A percentile compares a stretch with the other conserved stretches of the same genome.
Evolutionary conservation across 2,329 filamentous ascomycete genomes (phyloP).

Genomic region (Nemania sp.): DNA sequence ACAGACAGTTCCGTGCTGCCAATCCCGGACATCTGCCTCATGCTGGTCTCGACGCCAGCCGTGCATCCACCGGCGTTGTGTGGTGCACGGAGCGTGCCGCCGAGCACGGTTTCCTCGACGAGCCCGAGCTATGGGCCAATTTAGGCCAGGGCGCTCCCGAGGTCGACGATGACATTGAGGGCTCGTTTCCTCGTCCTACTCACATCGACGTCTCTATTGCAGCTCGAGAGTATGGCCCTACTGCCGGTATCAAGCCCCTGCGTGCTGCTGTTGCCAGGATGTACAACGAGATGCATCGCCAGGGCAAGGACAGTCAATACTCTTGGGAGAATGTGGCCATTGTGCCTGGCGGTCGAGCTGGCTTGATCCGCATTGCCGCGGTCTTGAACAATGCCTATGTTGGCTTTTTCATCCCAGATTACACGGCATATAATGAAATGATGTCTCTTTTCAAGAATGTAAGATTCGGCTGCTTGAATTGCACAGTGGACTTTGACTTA

Average conservation of each 20-base stretch:
- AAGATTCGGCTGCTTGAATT: constrained; percentile 34
- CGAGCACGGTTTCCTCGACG: constrained; percentile 85
- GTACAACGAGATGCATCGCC: constrained; percentile 90
- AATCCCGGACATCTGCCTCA: constrained; percentile 91
- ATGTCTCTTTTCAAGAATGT: constrained; percentile 89
- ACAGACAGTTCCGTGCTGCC: constrained; percentile 84
- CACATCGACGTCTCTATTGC: constrained; percentile 77
- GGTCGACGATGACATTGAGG: constrained; percentile 88
- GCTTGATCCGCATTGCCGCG: constrained; percentile 91
- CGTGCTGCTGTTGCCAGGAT: constrained; percentile 86
- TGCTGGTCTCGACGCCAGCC: constrained; percentile 84
- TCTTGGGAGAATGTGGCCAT: constrained; percentile 98
- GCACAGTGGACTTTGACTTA: constrained; percentile 13
- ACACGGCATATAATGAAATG: constrained; percentile 98
- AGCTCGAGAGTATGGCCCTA: constrained; percentile 88
- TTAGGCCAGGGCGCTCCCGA: constrained; percentile 92
- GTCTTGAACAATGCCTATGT: constrained; percentile 91
- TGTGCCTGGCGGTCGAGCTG: constrained; percentile 89
- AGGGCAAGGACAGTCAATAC: constrained; percentile 86
- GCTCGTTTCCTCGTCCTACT: constrained; percentile 81
- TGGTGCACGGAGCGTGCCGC: constrained; percentile 88
- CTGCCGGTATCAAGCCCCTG: constrained; percentile 88
- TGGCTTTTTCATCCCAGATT: constrained; percentile 92
- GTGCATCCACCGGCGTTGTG: constrained; percentile 90
- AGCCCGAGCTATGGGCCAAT: constrained; percentile 86